These are phyloP conservation scores for Colletotrichum navitas DNA, from an alignment of 2,329 filamentous ascomycete species.

Conservation along the genomic window DNA sequence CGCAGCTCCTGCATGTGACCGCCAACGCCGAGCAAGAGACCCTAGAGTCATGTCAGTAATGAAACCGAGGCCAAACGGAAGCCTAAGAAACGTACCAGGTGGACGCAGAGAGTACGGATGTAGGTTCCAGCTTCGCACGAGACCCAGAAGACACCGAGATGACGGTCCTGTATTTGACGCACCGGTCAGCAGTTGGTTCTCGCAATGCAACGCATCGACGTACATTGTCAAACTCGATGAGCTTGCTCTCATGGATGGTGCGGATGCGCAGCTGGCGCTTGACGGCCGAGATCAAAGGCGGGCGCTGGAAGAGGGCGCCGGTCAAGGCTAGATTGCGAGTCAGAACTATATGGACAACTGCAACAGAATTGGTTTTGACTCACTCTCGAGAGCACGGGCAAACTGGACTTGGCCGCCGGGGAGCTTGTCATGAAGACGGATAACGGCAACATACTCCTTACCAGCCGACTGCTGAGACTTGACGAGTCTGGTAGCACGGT, in stretches of 20 bases:
- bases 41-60: conserved; percentile 50
- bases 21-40: conserved; percentile 81
- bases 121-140: conserved; percentile 99
- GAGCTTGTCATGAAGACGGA: conserved; percentile 94
- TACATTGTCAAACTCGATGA: conserved; percentile 93
- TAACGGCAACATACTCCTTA: conserved; percentile 98
- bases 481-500: conserved; percentile 95
- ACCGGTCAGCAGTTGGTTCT: conserved; percentile 26
- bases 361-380: conserved; percentile 17
- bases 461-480: conserved; percentile 99
- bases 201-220: conserved; percentile 14
- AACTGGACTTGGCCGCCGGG: conserved; percentile 95
- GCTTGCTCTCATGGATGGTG: conserved; percentile 97
- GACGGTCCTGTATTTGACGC: conserved; percentile 70
- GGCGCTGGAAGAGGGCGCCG: conserved; percentile 96
- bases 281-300: conserved; percentile 96
- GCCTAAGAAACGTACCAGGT: conserved; percentile 66
- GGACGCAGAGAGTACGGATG: conserved; percentile 97
- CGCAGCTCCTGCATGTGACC: conserved; percentile 99
- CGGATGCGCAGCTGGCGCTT: conserved; percentile 98
- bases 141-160: conserved; percentile 98
- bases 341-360: conserved; percentile 24
- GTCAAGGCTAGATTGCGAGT: conserved; percentile 70
- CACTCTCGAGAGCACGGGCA: conserved; percentile 87
- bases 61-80: conserved; percentile 51